These are phyloP conservation scores for Entomortierella parvispora DNA, from an alignment of 192 early-diverging fungal species.

Conservation along the genomic window DNA sequence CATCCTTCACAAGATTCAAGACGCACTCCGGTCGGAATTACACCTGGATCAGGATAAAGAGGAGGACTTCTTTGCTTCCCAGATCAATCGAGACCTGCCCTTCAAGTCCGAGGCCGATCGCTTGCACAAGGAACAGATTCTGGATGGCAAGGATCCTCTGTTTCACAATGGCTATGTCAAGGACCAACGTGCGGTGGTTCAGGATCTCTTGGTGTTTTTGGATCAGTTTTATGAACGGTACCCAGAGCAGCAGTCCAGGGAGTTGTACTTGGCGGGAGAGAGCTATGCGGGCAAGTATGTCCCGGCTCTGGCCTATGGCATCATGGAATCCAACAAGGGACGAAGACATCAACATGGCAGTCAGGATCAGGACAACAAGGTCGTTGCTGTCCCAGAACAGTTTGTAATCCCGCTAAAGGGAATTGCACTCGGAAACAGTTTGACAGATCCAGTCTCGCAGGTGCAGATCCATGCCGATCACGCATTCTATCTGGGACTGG, in stretches of 20 bases:
- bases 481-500: constrained; percentile 65
- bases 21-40: constrained; percentile 3
- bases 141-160: not conserved
- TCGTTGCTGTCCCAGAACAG: not conserved
- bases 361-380: constrained; percentile 10
- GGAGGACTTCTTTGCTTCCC: constrained; percentile 44
- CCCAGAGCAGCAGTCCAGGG: constrained; percentile 65
- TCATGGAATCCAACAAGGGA: constrained; percentile 66
- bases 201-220: constrained; percentile 77
- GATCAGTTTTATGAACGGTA: constrained; percentile 75
- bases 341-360: constrained; percentile 8
- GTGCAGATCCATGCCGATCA: constrained; percentile 66
- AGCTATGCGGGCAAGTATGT: constrained; percentile 80
- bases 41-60: constrained; percentile 37
- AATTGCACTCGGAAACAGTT: constrained; percentile 65
- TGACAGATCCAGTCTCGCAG: constrained; percentile 73
- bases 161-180: constrained; percentile 74
- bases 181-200: constrained; percentile 74
- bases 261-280: constrained; percentile 74
- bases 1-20: constrained; percentile 22
- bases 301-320: constrained; percentile 71
- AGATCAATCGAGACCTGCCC: constrained; percentile 10
- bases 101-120: constrained; percentile 3
- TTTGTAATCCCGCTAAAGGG: constrained; percentile 30
- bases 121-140: constrained; percentile 3